phyloP scores from a whole-genome alignment of 495 filamentous ascomycete genomes.

The Aspergillus asperescens region DNA sequence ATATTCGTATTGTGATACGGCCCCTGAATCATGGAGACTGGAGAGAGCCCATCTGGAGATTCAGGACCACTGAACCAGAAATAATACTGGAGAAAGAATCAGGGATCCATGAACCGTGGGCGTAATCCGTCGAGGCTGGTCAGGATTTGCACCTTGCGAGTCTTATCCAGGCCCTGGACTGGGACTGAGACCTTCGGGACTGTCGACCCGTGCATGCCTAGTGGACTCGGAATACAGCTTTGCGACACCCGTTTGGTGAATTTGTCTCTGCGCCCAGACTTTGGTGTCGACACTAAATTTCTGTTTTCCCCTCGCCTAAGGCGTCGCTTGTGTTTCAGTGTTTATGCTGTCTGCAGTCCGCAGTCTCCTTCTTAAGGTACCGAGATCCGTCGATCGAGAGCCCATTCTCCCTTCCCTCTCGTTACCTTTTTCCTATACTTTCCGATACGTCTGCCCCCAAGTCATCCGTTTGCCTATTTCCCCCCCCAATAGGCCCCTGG shows the following conservation, averaged over 20 bases:
- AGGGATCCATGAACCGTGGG: too few relatives aligned
- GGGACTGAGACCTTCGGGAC: too few relatives aligned
- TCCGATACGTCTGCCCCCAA: too few relatives aligned
- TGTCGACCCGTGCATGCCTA: background rate
- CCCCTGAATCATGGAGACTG: background rate
- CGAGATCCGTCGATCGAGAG: conserved; percentile 3
- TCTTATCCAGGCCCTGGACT: too few relatives aligned
- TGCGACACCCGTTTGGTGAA: conserved; percentile 16
- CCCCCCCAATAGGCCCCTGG: conserved; percentile 11
- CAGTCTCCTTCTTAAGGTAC: conserved; percentile 1
- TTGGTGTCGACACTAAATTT: background rate
- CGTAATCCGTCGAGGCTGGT: too few relatives aligned
- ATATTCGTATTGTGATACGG: background rate
- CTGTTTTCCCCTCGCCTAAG: conserved; percentile 7
- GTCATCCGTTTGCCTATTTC: background rate
- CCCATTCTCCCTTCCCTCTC: background rate
- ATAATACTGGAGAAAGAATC: too few relatives aligned
- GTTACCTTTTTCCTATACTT: background rate
- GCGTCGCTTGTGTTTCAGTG: background rate
- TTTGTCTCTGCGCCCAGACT: conserved; percentile 11
- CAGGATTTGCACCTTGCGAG: too few relatives aligned
- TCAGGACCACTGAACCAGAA: too few relatives aligned
- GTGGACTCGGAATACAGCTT: conserved; percentile 9
- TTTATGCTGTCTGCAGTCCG: background rate
- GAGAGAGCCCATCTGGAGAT: too few relatives aligned